Percentiles rank a stretch among this genome's conserved stretches.
Evolutionary conservation across 2,329 filamentous ascomycete genomes (phyloP).

Genomic region (Hymenoscyphus scutula): DNA sequence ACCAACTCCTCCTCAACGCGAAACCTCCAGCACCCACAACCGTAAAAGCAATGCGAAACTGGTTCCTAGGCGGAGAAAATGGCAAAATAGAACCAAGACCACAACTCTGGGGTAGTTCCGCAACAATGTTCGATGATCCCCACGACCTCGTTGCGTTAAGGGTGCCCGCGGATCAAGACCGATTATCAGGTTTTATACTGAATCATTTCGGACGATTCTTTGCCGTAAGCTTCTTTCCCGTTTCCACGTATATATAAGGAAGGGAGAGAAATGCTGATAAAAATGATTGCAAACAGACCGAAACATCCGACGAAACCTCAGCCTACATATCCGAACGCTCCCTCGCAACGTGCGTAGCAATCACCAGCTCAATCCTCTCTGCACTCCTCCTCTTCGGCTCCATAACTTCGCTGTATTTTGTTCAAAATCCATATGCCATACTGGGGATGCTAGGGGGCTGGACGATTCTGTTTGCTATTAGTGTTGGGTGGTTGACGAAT

Average conservation of each 20-base stretch:
- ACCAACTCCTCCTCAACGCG: constrained; percentile 19
- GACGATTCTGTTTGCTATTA: constrained; percentile 26
- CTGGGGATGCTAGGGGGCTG: constrained; percentile 26
- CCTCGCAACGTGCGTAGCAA: neutral
- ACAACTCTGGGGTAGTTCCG: constrained; percentile 28
- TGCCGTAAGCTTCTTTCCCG: neutral
- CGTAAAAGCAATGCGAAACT: constrained; percentile 24
- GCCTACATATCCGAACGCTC: neutral
- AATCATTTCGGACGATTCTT: constrained; percentile 28
- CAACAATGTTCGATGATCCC: constrained; percentile 18
- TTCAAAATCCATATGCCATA: neutral
- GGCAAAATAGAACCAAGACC: constrained; percentile 8
- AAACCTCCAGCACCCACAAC: constrained; percentile 18
- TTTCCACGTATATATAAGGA: neutral
- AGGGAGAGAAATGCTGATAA: neutral
- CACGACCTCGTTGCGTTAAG: constrained; percentile 32
- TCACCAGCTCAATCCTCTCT: neutral
- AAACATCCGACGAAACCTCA: neutral
- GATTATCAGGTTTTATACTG: constrained; percentile 32
- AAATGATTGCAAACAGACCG: neutral
- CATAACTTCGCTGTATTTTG: neutral
- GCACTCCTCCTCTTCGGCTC: constrained; percentile 1
- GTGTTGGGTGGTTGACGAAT: constrained; percentile 27
- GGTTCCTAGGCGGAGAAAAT: constrained; percentile 20
- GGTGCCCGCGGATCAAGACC: constrained; percentile 28